These are phyloP conservation scores for Puccinia novopanici DNA, from an alignment of 1,284 basidiomycete genomes.

Conservation along the genomic window DNA sequence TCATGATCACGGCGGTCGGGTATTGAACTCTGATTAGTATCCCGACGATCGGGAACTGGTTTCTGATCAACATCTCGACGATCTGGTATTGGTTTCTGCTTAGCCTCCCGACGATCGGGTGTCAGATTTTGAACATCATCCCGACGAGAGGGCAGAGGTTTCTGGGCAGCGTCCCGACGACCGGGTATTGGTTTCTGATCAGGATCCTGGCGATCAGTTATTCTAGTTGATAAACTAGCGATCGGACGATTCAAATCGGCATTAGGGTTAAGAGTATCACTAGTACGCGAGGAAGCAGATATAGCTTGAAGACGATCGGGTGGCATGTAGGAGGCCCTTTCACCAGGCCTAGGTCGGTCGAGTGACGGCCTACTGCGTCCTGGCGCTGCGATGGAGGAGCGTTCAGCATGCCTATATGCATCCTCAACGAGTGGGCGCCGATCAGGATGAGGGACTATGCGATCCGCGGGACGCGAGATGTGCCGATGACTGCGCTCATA, in stretches of 20 bases:
- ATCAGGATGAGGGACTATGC: not conserved
- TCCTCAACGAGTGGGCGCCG: not conserved
- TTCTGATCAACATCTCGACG: not conserved
- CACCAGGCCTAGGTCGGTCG: constrained; percentile 21
- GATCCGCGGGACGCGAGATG: constrained; percentile 8
- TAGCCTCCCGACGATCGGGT: not conserved
- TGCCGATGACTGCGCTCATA: not conserved
- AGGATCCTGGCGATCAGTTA: constrained; percentile 1
- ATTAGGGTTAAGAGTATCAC: not conserved
- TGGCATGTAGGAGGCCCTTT: constrained; percentile 47
- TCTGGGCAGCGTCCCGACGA: not conserved
- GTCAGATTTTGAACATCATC: not conserved
- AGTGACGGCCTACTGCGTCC: not conserved
- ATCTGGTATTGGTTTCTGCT: constrained; percentile 4
- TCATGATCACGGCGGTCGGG: not conserved
- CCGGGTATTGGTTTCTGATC: constrained; percentile 8
- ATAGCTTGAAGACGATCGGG: constrained; percentile 40
- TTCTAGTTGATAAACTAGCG: constrained; percentile 12
- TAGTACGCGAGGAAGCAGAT: constrained; percentile 5
- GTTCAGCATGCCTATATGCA: constrained; percentile 5
- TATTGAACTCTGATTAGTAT: not conserved
- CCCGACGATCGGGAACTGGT: not conserved
- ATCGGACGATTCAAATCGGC: not conserved
- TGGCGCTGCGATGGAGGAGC: not conserved
- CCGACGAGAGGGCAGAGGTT: not conserved